phyloP scores from a whole-genome alignment of 768 basidiomycete genomes.

The Galerina sulciceps region DNA sequence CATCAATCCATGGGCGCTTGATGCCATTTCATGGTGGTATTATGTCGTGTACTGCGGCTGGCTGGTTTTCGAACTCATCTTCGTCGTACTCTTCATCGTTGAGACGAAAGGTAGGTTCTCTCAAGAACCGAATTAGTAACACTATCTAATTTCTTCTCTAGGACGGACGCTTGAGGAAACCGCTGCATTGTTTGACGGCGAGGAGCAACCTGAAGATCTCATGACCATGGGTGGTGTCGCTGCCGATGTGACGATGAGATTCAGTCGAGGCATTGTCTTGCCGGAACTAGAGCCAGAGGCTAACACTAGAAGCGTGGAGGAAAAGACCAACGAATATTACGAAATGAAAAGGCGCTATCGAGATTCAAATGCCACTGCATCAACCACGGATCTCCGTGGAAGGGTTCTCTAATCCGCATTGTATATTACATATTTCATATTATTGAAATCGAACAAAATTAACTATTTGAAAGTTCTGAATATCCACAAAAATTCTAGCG shows the following conservation, averaged over 20 bases:
- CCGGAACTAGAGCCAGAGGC: slow-evolving; percentile 10
- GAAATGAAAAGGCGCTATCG: slow-evolving; percentile 28
- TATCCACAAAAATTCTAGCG: no score
- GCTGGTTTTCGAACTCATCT: slow-evolving; percentile 63
- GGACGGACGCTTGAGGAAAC: slow-evolving; percentile 77
- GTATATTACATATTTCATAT: not conserved
- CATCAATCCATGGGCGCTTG: slow-evolving; percentile 77
- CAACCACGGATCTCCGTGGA: slow-evolving; percentile 19
- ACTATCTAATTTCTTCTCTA: slow-evolving; percentile 14
- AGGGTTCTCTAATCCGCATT: slow-evolving; percentile 12
- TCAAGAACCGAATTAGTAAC: not conserved
- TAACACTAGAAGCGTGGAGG: slow-evolving; percentile 1
- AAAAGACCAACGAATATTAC: slow-evolving; percentile 25
- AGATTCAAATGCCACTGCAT: slow-evolving; percentile 22
- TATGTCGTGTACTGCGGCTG: slow-evolving; percentile 70
- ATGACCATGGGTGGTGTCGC: slow-evolving; percentile 52
- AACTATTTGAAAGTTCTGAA: no score
- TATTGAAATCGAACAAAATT: no score
- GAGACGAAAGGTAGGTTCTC: slow-evolving; percentile 61
- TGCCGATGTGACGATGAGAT: slow-evolving; percentile 40
- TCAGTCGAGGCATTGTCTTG: slow-evolving; percentile 28
- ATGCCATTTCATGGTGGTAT: slow-evolving; percentile 59
- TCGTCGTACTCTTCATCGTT: slow-evolving; percentile 57
- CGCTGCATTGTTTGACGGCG: slow-evolving; percentile 71
- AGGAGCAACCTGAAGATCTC: slow-evolving; percentile 48